Evolutionary conservation across 2,329 filamentous ascomycete genomes (phyloP).

Genomic region (Elsinoe ampelina): DNA sequence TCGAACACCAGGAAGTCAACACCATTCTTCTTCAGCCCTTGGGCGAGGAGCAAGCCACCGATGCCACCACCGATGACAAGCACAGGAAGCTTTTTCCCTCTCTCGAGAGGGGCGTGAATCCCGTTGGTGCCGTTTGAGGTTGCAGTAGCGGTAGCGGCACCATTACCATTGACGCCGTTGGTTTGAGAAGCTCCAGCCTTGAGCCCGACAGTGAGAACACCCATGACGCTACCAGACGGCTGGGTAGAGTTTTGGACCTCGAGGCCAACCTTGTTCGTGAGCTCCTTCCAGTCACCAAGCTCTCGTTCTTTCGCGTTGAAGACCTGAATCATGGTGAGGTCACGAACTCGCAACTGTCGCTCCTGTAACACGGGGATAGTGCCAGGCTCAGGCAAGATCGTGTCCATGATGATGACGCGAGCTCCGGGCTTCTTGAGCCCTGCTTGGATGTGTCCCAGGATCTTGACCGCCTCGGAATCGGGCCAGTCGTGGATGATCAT

Average conservation of each 20-base stretch:
- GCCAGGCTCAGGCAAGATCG: slow-evolving; percentile 16
- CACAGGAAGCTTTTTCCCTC: slow-evolving; percentile 13
- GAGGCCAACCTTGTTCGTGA: slow-evolving; percentile 13
- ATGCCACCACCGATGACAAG: slow-evolving; percentile 22
- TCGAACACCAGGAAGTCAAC: slow-evolving; percentile 21
- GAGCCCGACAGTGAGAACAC: slow-evolving; percentile 15
- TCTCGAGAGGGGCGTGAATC: background rate
- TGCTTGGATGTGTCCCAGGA: slow-evolving; percentile 18
- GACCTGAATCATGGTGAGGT: slow-evolving; percentile 21
- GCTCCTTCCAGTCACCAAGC: slow-evolving; percentile 19
- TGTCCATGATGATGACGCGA: slow-evolving; percentile 22
- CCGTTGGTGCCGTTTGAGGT: slow-evolving; percentile 8
- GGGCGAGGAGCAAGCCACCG: slow-evolving; percentile 22
- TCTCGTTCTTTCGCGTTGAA: slow-evolving; percentile 22
- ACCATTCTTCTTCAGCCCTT: slow-evolving; percentile 20
- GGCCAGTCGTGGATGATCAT: slow-evolving; percentile 25
- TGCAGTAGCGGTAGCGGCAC: background rate
- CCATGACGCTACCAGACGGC: slow-evolving; percentile 18
- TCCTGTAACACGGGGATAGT: slow-evolving; percentile 18
- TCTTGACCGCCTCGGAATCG: slow-evolving; percentile 18
- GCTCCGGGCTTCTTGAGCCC: slow-evolving; percentile 18
- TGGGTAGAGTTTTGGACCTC: slow-evolving; percentile 15
- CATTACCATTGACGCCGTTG: slow-evolving; percentile 3
- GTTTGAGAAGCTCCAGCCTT: background rate
- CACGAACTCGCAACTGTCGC: slow-evolving; percentile 17